Percentiles rank a stretch among this genome's conserved stretches.
Conservation (phyloP, 306 rosid species). For the Cicer pinnatifidum region DNA sequence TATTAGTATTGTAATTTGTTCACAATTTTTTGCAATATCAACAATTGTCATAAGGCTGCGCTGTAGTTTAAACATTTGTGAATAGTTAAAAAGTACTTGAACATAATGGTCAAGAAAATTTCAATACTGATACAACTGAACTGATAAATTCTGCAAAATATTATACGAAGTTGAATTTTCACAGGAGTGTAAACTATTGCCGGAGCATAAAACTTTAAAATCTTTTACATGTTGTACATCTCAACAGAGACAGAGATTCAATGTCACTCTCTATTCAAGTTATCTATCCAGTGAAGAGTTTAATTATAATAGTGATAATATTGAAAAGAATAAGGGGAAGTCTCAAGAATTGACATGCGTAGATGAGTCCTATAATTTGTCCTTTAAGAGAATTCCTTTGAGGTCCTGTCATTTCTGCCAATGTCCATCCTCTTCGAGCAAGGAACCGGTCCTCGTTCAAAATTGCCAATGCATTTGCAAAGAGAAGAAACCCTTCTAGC, state of each 20-base stretch:
- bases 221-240: slow-evolving; percentile 23
- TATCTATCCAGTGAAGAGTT: slow-evolving; percentile 72
- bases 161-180: slow-evolving; percentile 14
- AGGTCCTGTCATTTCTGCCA: slow-evolving; percentile 60
- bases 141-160: slow-evolving; percentile 20
- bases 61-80: not conserved
- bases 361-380: slow-evolving; percentile 69
- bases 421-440: slow-evolving; percentile 80
- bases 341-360: slow-evolving; percentile 77
- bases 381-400: slow-evolving; percentile 67
- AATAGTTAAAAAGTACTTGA: slow-evolving; percentile 9
- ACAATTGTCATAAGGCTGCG: not conserved
- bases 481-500: slow-evolving; percentile 70
- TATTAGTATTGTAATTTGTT: not conserved
- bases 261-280: slow-evolving; percentile 24
- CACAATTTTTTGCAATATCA: not conserved
- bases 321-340: slow-evolving; percentile 73
- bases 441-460: slow-evolving; percentile 90
- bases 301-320: slow-evolving; percentile 51
- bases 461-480: slow-evolving; percentile 79
- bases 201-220: slow-evolving; percentile 2
- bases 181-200: slow-evolving; percentile 1
- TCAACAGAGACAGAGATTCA: slow-evolving; percentile 4
- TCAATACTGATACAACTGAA: not conserved
- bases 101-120: not conserved